Percentiles rank a stretch among this genome's conserved stretches.
Conservation (phyloP, 2,329 filamentous ascomycete genomes). For the Plenodomus tracheiphilus region DNA sequence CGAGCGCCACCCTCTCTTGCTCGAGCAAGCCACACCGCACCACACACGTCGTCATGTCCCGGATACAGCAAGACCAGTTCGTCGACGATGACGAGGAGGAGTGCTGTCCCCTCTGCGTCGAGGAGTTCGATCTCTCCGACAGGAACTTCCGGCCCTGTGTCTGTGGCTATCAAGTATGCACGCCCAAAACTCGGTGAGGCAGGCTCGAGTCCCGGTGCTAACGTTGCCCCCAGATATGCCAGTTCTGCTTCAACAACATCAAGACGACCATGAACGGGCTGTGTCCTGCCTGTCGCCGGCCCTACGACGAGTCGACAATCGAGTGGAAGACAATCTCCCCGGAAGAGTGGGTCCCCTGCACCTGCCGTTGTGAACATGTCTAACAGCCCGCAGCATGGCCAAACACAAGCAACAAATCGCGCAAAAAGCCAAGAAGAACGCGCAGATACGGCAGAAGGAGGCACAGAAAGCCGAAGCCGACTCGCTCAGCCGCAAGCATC, state of each 20-base stretch:
- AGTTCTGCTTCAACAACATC: slow-evolving; percentile 99
- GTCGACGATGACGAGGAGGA: slow-evolving; percentile 58
- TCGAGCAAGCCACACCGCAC: slow-evolving; percentile 7
- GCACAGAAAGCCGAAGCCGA: slow-evolving; percentile 95
- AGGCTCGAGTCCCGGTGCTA: slow-evolving; percentile 22
- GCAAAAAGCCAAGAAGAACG: slow-evolving; percentile 90
- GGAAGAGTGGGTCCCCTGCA: slow-evolving; percentile 74
- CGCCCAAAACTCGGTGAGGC: slow-evolving; percentile 19
- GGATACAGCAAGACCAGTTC: slow-evolving; percentile 56
- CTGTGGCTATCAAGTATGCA: slow-evolving; percentile 90
- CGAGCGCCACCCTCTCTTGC: slow-evolving; percentile 31
- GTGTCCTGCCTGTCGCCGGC: slow-evolving; percentile 93
- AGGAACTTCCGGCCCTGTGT: slow-evolving; percentile 96
- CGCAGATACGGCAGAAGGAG: slow-evolving; percentile 88
- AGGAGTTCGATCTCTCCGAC: slow-evolving; percentile 97
- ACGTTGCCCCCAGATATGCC: slow-evolving; percentile 70
- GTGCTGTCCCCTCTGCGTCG: slow-evolving; percentile 90
- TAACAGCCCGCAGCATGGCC: slow-evolving; percentile 60
- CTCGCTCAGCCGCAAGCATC: slow-evolving; percentile 90
- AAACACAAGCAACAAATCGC: slow-evolving; percentile 74
- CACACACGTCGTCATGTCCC: slow-evolving; percentile 48
- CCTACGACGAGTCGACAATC: slow-evolving; percentile 96
- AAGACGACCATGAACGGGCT: slow-evolving; percentile 97
- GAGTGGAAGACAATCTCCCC: slow-evolving; percentile 93
- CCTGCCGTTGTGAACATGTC: slow-evolving; percentile 17